Percentiles rank a stretch among this genome's conserved stretches.
phyloP scores from a whole-genome alignment of 2,329 filamentous ascomycete species.

The Diaporthe caulivora region DNA sequence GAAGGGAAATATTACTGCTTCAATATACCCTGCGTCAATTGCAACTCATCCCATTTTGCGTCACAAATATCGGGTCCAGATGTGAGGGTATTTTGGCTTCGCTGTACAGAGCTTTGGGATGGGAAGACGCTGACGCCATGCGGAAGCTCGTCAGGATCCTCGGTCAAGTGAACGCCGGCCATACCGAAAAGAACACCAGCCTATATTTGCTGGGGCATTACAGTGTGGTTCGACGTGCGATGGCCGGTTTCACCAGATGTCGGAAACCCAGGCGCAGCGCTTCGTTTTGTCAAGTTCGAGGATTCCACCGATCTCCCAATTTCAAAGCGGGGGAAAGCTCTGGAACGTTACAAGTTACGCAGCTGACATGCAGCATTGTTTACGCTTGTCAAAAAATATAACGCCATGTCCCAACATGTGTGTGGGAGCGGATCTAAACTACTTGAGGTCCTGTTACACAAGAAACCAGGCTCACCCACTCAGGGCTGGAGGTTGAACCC shows the following conservation, averaged over 20 bases:
- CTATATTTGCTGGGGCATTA: too few species aligned
- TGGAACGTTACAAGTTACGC: too few species aligned
- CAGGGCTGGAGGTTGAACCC: too few species aligned
- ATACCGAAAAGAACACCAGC: too few species aligned
- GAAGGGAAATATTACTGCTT: background rate
- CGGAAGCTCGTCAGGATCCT: background rate
- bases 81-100: background rate
- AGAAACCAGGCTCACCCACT: background rate
- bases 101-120: background rate
- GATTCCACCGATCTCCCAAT: background rate
- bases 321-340: background rate
- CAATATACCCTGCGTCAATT: background rate
- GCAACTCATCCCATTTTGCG: background rate
- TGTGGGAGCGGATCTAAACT: background rate
- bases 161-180: background rate
- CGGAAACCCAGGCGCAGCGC: background rate
- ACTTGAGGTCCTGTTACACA: background rate
- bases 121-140: background rate
- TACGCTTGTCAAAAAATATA: background rate
- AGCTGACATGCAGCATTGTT: background rate
- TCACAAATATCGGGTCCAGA: background rate
- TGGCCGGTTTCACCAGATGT: too few species aligned
- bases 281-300: background rate
- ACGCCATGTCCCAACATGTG: background rate
- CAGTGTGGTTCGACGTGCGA: too few species aligned